Conservation (phyloP, 345 rosid species). For the Pelargonium nanum region DNA sequence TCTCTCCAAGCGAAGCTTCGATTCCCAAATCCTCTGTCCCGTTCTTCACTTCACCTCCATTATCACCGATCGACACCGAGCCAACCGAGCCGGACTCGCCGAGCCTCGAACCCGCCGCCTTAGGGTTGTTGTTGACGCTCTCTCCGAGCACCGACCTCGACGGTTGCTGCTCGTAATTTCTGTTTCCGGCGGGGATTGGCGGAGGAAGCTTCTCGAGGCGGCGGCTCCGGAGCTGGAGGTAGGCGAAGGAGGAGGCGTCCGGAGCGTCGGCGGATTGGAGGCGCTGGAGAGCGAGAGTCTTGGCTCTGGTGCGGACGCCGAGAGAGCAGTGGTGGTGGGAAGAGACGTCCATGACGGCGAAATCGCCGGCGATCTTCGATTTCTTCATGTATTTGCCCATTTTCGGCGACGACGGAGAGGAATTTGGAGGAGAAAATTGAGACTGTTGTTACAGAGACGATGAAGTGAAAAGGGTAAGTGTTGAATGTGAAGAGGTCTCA, state of each 20-base stretch:
- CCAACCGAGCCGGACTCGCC: slow-evolving; percentile 10
- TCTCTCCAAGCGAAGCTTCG: slow-evolving; percentile 43
- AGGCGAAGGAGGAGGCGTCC: slow-evolving; percentile 40
- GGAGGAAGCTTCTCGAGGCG: slow-evolving; percentile 58
- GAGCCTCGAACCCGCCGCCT: slow-evolving; percentile 16
- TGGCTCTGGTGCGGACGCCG: slow-evolving; percentile 50
- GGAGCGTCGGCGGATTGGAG: slow-evolving; percentile 19
- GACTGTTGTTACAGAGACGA: no score
- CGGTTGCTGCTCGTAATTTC: background rate
- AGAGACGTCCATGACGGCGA: slow-evolving; percentile 28
- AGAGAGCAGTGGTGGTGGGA: slow-evolving; percentile 14
- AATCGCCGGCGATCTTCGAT: slow-evolving; percentile 32
- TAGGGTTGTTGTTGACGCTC: background rate
- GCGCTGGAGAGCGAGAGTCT: slow-evolving; percentile 46
- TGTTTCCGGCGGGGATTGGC: background rate
- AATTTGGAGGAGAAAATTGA: background rate
- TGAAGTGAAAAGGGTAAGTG: background rate
- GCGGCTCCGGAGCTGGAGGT: slow-evolving; percentile 93
- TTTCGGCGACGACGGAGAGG: background rate
- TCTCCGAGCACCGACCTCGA: slow-evolving; percentile 2
- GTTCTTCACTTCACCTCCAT: slow-evolving; percentile 10
- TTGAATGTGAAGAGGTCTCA: background rate
- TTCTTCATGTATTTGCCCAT: slow-evolving; percentile 71
- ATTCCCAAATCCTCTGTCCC: slow-evolving; percentile 15
- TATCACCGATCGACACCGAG: slow-evolving; percentile 8